These are phyloP conservation scores for Ophiosphaerella korrae DNA, from an alignment of 2,329 filamentous ascomycete species.

Conservation along the genomic window DNA sequence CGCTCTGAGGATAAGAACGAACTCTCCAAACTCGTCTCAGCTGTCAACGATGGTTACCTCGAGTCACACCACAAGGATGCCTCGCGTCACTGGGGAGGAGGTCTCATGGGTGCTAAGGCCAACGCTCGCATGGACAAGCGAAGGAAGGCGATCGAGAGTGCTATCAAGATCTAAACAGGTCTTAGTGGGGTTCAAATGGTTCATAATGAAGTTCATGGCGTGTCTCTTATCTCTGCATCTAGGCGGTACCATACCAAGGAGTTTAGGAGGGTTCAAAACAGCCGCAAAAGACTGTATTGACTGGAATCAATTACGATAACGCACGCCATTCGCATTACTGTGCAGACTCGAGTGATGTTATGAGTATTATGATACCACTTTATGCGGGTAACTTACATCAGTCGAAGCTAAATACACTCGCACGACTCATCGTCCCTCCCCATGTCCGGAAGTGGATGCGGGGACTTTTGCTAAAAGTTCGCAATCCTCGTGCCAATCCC, in stretches of 20 bases:
- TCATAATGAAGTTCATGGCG: constrained; percentile 42
- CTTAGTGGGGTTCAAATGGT: constrained; percentile 29
- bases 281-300: constrained; percentile 40
- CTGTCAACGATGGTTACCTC: constrained; percentile 97
- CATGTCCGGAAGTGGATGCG: background rate
- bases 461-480: constrained; percentile 44
- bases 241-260: constrained; percentile 47
- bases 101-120: constrained; percentile 98
- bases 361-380: background rate
- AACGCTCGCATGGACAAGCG: constrained; percentile 78
- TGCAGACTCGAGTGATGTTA: constrained; percentile 20
- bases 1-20: constrained; percentile 98
- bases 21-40: constrained; percentile 92
- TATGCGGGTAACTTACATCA: background rate
- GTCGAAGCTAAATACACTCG: constrained; percentile 8
- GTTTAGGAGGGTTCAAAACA: constrained; percentile 48
- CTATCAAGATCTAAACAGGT: constrained; percentile 90
- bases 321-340: constrained; percentile 34
- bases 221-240: constrained; percentile 49
- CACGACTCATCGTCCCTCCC: constrained; percentile 3
- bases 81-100: constrained; percentile 96
- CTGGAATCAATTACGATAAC: constrained; percentile 44
- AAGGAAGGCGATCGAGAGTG: constrained; percentile 89
- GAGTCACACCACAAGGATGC: constrained; percentile 86
- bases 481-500: constrained; percentile 62